Evolutionary conservation across 192 early-diverging fungal species (phyloP).

Genomic region (Coemansia sp.): DNA sequence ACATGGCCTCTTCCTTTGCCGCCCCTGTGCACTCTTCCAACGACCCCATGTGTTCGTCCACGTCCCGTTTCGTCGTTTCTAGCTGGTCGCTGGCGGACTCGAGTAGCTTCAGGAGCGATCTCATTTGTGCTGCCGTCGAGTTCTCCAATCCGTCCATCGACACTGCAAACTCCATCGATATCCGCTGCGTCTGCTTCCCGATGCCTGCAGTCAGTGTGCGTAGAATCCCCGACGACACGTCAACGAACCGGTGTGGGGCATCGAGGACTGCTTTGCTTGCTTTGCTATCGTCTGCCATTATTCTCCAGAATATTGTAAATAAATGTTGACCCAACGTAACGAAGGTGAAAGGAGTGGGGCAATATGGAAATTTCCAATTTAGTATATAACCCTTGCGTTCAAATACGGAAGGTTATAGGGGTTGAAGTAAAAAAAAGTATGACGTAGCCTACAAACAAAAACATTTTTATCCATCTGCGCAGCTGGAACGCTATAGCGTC

Average conservation of each 20-base stretch:
- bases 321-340: no score
- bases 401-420: no score
- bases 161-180: constrained; percentile 12
- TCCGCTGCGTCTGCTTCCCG: constrained; percentile 8
- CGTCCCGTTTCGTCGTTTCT: neutral
- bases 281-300: neutral
- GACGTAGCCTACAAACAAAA: no score
- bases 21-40: neutral
- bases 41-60: neutral
- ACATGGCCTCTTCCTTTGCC: neutral
- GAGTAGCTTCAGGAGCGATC: constrained; percentile 1
- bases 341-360: no score
- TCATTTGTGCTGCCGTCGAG: constrained; percentile 10
- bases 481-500: no score
- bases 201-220: constrained; percentile 7
- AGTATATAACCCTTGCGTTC: no score
- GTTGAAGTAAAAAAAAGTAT: no score
- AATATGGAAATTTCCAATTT: no score
- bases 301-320: no score
- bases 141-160: constrained; percentile 9
- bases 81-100: neutral
- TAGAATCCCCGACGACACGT: constrained; percentile 10
- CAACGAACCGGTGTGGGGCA: constrained; percentile 9
- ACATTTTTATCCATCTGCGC: no score
- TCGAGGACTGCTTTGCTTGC: neutral